Evolutionary conservation across 352 stramenopile species (phyloP).

Genomic region (Pythium graminicola): DNA sequence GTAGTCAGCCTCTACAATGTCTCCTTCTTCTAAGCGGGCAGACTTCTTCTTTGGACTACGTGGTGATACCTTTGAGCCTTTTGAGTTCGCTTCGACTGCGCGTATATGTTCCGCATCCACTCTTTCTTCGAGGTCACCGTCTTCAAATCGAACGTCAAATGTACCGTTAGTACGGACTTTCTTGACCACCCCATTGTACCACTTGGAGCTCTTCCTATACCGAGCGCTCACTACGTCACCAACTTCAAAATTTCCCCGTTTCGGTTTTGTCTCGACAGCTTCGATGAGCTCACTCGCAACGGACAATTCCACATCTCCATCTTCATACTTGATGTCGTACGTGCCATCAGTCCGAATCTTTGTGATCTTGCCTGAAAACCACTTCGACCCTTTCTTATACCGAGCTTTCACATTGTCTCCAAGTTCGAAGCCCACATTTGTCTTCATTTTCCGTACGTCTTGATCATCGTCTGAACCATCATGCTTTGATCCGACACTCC

Average conservation of each 20-base stretch:
- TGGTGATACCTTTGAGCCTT: background rate
- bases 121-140: conserved; percentile 41
- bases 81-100: background rate
- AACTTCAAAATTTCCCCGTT: conserved; percentile 8
- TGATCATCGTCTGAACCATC: conserved; percentile 53
- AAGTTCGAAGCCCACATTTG: background rate
- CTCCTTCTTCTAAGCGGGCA: conserved; percentile 24
- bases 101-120: conserved; percentile 24
- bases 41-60: conserved; percentile 11
- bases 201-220: conserved; percentile 30
- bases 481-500: too few species aligned
- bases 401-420: conserved; percentile 30
- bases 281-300: conserved; percentile 10
- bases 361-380: conserved; percentile 50
- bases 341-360: conserved; percentile 44
- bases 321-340: conserved; percentile 66
- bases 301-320: conserved; percentile 43
- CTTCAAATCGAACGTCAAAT: conserved; percentile 44
- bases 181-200: conserved; percentile 56
- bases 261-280: background rate
- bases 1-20: conserved; percentile 32
- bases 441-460: conserved; percentile 49
- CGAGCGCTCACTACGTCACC: conserved; percentile 25
- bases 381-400: conserved; percentile 41
- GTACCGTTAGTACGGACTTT: conserved; percentile 44